Evolutionary conservation across 1,284 basidiomycete species (phyloP).

Genomic region (Moesziomyces antarcticus): DNA sequence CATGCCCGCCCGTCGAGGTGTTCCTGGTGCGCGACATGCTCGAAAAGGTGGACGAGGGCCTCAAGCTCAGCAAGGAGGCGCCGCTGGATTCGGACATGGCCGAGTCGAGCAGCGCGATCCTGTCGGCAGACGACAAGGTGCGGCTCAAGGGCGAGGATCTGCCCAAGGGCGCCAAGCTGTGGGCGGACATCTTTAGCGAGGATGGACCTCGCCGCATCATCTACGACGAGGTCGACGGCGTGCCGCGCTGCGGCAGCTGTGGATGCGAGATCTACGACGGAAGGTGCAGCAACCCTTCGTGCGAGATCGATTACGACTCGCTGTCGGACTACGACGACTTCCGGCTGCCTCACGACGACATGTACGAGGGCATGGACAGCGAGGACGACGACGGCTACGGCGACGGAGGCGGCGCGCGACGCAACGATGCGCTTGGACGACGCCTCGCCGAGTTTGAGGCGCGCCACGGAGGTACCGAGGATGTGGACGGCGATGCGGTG

Average conservation of each 20-base stretch:
- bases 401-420: slow-evolving; percentile 2
- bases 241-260: slow-evolving; percentile 60
- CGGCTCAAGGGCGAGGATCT: slow-evolving; percentile 41
- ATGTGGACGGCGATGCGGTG: not conserved
- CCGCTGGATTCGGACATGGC: slow-evolving; percentile 24
- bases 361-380: slow-evolving; percentile 9
- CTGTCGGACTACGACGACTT: slow-evolving; percentile 26
- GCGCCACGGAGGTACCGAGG: slow-evolving; percentile 18
- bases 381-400: slow-evolving; percentile 19
- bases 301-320: slow-evolving; percentile 48
- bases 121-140: slow-evolving; percentile 30
- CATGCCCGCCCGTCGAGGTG: slow-evolving; percentile 57
- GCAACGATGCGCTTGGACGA: slow-evolving; percentile 6
- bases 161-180: slow-evolving; percentile 38
- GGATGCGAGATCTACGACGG: slow-evolving; percentile 59
- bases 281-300: slow-evolving; percentile 52
- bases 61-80: slow-evolving; percentile 20
- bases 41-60: slow-evolving; percentile 43
- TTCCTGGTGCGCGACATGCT: slow-evolving; percentile 58
- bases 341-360: not conserved
- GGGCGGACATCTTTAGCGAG: slow-evolving; percentile 51
- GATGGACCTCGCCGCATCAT: slow-evolving; percentile 46
- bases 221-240: slow-evolving; percentile 58
- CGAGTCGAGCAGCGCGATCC: slow-evolving; percentile 29
- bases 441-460: slow-evolving; percentile 23